Evolutionary conservation across 2,329 filamentous ascomycete species (phyloP).

Genomic region (Neocatenulostroma microsporum): DNA sequence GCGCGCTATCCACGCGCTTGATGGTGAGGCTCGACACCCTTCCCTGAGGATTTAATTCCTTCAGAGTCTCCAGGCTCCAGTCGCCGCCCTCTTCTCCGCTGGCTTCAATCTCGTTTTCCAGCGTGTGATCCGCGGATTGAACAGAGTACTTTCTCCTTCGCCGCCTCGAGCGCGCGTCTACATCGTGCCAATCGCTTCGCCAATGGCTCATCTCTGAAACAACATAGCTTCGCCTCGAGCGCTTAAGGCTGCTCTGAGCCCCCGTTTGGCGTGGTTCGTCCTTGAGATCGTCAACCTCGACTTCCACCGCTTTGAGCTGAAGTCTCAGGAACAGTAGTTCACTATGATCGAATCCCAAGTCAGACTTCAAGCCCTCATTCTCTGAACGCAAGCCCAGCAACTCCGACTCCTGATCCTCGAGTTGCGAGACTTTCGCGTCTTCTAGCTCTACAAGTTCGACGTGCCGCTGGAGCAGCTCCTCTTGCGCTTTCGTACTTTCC

Average conservation of each 20-base stretch:
- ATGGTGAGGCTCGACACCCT: conserved; percentile 23
- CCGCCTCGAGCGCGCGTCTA: conserved; percentile 25
- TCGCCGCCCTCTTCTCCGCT: conserved; percentile 3
- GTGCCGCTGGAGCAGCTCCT: conserved; percentile 27
- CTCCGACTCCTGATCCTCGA: conserved; percentile 27
- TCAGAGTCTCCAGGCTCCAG: conserved; percentile 23
- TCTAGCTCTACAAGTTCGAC: conserved; percentile 28
- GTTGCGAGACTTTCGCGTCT: conserved; percentile 21
- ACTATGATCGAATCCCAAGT: conserved; percentile 32
- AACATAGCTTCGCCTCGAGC: conserved; percentile 12
- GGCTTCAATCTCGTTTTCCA: conserved; percentile 10
- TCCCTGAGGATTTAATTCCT: conserved; percentile 17
- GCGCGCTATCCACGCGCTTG: conserved; percentile 15
- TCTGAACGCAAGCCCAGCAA: conserved; percentile 27
- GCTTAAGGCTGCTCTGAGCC: conserved; percentile 7
- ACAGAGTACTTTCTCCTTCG: conserved; percentile 26
- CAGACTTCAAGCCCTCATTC: conserved; percentile 31
- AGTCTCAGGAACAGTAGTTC: conserved; percentile 34
- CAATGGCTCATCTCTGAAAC: conserved; percentile 28
- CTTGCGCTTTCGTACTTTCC: conserved; percentile 22
- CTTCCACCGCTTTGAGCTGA: conserved; percentile 32
- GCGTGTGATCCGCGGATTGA: conserved; percentile 5
- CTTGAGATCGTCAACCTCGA: conserved; percentile 21
- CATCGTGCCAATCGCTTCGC: conserved; percentile 30
- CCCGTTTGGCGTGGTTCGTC: conserved; percentile 10